Conservation (phyloP, 208 protist genomes). For the Phytomonas francai region DNA sequence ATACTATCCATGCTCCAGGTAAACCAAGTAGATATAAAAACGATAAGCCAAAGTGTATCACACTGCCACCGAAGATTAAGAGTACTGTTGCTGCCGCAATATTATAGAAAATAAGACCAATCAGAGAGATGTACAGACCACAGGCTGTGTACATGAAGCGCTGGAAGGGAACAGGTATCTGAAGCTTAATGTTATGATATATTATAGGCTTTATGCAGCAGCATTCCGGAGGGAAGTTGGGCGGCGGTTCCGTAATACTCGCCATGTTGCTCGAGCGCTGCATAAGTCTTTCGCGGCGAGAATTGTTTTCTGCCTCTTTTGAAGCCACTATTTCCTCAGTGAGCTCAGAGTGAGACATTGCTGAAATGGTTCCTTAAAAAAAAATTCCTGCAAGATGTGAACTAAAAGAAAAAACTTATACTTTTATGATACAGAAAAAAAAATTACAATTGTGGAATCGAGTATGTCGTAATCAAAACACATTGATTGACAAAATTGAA, state of each 20-base stretch:
- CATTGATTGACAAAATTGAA: slow-evolving; percentile 2
- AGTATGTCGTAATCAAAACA: neutral
- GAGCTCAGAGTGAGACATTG: slow-evolving; percentile 12
- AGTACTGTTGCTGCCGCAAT: slow-evolving; percentile 44
- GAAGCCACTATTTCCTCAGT: slow-evolving; percentile 68
- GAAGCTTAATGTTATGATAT: slow-evolving; percentile 77
- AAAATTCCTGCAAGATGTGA: neutral
- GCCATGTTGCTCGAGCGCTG: slow-evolving; percentile 22
- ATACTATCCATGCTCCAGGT: slow-evolving; percentile 68
- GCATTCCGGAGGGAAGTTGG: slow-evolving; percentile 80
- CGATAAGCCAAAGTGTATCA: slow-evolving; percentile 68
- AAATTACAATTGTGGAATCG: neutral
- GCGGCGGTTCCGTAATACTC: slow-evolving; percentile 29
- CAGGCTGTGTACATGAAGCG: slow-evolving; percentile 80
- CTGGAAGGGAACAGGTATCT: slow-evolving; percentile 61
- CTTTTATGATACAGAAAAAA: neutral
- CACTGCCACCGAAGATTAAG: slow-evolving; percentile 44
- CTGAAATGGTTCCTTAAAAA: neutral
- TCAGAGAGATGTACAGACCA: slow-evolving; percentile 50
- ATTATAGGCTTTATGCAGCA: slow-evolving; percentile 77
- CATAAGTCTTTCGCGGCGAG: slow-evolving; percentile 32
- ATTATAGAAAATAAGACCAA: slow-evolving; percentile 72
- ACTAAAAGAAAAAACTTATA: slow-evolving; percentile 3
- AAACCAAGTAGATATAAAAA: slow-evolving; percentile 79
- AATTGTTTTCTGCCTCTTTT: slow-evolving; percentile 64